phyloP scores from a whole-genome alignment of 805 yeast genomes.

The Cyberlindnera samutprakarnensis region DNA sequence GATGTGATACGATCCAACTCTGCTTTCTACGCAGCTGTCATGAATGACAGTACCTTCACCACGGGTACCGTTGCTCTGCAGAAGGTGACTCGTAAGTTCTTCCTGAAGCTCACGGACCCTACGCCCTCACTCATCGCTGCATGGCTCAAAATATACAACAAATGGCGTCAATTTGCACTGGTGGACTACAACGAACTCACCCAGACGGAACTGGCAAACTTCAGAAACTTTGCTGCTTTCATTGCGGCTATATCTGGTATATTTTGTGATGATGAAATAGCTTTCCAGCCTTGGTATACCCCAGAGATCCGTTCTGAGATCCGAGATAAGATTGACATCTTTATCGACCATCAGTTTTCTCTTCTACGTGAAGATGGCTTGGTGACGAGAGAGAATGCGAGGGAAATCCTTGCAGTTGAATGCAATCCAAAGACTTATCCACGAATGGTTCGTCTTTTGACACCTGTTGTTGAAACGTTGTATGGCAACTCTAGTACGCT shows the following conservation, averaged over 20 bases:
- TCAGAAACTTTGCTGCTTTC: slow-evolving; percentile 65
- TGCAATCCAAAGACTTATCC: slow-evolving; percentile 51
- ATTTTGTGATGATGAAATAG: slow-evolving; percentile 31
- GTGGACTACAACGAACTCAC: slow-evolving; percentile 19
- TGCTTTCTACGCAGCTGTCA: slow-evolving; percentile 35
- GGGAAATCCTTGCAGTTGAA: slow-evolving; percentile 63
- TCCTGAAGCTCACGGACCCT: slow-evolving; percentile 22
- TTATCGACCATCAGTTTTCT: slow-evolving; percentile 42
- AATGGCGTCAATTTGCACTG: slow-evolving; percentile 32
- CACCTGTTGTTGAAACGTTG: slow-evolving; percentile 28
- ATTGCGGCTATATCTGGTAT: slow-evolving; percentile 66
- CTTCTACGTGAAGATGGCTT: slow-evolving; percentile 42
- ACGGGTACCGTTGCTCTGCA: slow-evolving; percentile 72
- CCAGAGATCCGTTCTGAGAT: slow-evolving; percentile 24
- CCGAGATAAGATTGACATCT: slow-evolving; percentile 33
- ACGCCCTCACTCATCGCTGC: slow-evolving; percentile 30
- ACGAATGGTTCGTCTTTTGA: slow-evolving; percentile 39
- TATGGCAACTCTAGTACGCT: slow-evolving; percentile 14
- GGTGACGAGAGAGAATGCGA: slow-evolving; percentile 58
- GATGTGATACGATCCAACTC: slow-evolving; percentile 19
- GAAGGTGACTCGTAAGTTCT: slow-evolving; percentile 45
- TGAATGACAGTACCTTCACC: slow-evolving; percentile 47
- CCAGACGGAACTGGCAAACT: slow-evolving; percentile 35
- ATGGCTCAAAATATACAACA: slow-evolving; percentile 39
- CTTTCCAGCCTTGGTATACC: slow-evolving; percentile 6